A percentile compares a stretch with the other conserved stretches of the same genome.
Conservation (phyloP, 2,329 filamentous ascomycete species). For the Colletotrichum camelliae region DNA sequence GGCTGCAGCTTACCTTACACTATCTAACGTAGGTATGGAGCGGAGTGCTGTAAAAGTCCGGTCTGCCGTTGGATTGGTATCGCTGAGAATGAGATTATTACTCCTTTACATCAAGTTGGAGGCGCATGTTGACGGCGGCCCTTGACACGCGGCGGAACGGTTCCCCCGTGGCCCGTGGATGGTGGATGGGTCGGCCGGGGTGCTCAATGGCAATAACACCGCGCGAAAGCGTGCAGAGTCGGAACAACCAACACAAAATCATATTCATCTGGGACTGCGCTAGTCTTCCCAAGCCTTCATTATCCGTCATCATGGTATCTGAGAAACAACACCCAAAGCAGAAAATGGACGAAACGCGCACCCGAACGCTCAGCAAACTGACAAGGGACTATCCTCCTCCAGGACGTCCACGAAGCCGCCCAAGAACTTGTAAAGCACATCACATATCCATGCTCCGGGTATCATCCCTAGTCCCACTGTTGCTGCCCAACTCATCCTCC, state of each 20-base stretch:
- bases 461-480: constrained; percentile 59
- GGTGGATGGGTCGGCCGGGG: background rate
- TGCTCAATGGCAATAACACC: background rate
- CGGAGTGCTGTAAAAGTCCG: background rate
- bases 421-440: constrained; percentile 23
- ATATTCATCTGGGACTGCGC: background rate
- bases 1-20: background rate
- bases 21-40: background rate
- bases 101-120: background rate
- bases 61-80: background rate
- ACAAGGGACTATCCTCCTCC: background rate
- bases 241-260: background rate
- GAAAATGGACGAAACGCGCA: background rate
- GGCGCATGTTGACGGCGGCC: background rate
- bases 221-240: background rate
- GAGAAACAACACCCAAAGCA: constrained; percentile 4
- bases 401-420: constrained; percentile 13
- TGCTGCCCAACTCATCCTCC: constrained; percentile 79
- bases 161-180: background rate
- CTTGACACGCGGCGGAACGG: background rate
- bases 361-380: constrained; percentile 1
- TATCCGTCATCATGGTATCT: constrained; percentile 21
- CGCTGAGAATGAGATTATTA: background rate
- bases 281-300: background rate
- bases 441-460: constrained; percentile 55